These are phyloP conservation scores for Anethum foeniculum DNA, from an alignment of 140 eudicot species.

Conservation along the genomic window DNA sequence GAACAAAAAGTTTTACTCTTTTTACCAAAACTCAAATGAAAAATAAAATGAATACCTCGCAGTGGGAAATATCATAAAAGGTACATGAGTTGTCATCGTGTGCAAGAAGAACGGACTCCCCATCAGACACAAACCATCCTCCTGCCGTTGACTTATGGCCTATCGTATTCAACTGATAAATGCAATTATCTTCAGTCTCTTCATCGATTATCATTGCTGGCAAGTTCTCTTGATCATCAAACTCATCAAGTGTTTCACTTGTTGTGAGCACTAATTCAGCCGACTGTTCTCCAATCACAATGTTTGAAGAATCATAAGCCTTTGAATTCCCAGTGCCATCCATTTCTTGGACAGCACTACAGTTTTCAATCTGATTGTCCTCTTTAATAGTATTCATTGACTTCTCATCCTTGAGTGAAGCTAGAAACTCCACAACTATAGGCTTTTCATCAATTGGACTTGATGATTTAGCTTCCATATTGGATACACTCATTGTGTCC, in stretches of 20 bases:
- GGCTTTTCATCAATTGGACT: slow-evolving; percentile 25
- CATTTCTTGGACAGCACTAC: slow-evolving; percentile 42
- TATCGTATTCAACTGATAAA: slow-evolving; percentile 40
- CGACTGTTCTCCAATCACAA: slow-evolving; percentile 15
- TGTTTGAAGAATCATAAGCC: slow-evolving; percentile 23
- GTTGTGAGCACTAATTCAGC: slow-evolving; percentile 35
- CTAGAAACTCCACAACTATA: slow-evolving; percentile 36
- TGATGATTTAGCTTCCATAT: slow-evolving; percentile 24
- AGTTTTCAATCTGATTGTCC: slow-evolving; percentile 12
- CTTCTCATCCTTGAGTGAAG: slow-evolving; percentile 33
- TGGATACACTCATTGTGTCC: slow-evolving; percentile 20
- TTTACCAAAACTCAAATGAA: background rate
- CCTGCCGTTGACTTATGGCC: slow-evolving; percentile 68
- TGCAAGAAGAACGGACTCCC: slow-evolving; percentile 84
- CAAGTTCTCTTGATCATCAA: slow-evolving; percentile 53
- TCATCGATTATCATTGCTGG: slow-evolving; percentile 50
- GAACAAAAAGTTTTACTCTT: background rate
- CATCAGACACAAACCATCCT: slow-evolving; percentile 94
- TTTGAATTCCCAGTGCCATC: slow-evolving; percentile 23
- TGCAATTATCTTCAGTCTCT: slow-evolving; percentile 44
- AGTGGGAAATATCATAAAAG: slow-evolving; percentile 65
- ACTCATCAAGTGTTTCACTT: slow-evolving; percentile 66
- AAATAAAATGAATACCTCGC: slow-evolving; percentile 44
- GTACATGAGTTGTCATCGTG: slow-evolving; percentile 85
- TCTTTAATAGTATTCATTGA: slow-evolving; percentile 23